These are phyloP conservation scores for Arthrinium puccinioides DNA, from an alignment of 2,329 filamentous ascomycete genomes.

Conservation along the genomic window DNA sequence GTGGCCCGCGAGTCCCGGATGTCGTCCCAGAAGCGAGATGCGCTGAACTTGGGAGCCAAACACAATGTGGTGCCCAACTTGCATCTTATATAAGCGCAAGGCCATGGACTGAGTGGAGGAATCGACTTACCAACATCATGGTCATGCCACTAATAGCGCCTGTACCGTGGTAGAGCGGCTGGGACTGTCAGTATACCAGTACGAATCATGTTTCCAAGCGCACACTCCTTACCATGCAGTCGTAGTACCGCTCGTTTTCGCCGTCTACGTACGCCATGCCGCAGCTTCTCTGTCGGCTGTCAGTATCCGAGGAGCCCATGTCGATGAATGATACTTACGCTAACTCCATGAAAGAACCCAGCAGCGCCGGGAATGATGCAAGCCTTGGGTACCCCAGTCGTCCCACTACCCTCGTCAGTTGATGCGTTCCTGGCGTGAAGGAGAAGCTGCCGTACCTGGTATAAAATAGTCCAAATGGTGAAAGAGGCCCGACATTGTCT, in stretches of 20 bases:
- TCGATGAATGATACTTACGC: slow-evolving; percentile 13
- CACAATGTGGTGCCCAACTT: slow-evolving; percentile 45
- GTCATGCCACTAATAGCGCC: slow-evolving; percentile 53
- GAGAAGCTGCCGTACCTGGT: slow-evolving; percentile 33
- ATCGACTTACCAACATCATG: slow-evolving; percentile 41
- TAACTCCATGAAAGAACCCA: slow-evolving; percentile 21
- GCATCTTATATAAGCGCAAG: slow-evolving; percentile 3
- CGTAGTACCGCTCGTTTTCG: slow-evolving; percentile 58
- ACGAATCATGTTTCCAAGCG: background rate
- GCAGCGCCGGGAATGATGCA: slow-evolving; percentile 50
- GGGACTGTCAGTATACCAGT: slow-evolving; percentile 1
- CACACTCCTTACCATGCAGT: slow-evolving; percentile 51
- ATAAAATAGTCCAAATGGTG: slow-evolving; percentile 61
- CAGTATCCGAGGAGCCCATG: background rate
- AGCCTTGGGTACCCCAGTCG: slow-evolving; percentile 69
- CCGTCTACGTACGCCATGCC: slow-evolving; percentile 20
- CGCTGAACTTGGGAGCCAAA: slow-evolving; percentile 61
- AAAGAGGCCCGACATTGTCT: slow-evolving; percentile 38
- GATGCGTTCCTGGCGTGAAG: background rate
- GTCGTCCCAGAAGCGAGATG: slow-evolving; percentile 64
- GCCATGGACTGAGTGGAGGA: slow-evolving; percentile 22
- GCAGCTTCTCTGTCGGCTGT: slow-evolving; percentile 13
- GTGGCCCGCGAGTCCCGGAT: slow-evolving; percentile 61
- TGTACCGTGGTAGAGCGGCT: slow-evolving; percentile 66
- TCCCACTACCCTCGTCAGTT: slow-evolving; percentile 42